Conservation (phyloP, 371 early-diverging fungal genomes). For the Actinomortierella ambigua region DNA sequence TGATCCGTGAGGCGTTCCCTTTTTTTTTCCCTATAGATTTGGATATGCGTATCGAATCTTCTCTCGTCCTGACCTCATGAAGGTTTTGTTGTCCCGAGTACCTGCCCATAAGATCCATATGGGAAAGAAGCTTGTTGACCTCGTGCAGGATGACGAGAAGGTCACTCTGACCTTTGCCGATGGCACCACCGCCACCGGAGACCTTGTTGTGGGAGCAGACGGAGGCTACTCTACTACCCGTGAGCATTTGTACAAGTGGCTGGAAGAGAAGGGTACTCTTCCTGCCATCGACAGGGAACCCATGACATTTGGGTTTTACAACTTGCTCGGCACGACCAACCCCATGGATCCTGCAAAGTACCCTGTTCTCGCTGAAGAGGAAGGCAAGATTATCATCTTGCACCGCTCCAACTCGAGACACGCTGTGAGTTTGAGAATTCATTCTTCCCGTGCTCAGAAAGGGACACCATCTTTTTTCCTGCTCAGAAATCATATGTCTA, state of each 20-base stretch:
- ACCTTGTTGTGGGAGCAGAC: constrained; percentile 30
- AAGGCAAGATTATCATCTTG: no score
- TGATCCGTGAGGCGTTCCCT: no score
- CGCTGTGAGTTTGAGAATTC: no score
- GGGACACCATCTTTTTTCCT: no score
- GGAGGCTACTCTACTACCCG: constrained; percentile 25
- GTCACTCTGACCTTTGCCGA: constrained; percentile 12
- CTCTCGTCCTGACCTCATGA: constrained; percentile 14
- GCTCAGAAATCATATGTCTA: no score
- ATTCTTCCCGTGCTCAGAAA: no score
- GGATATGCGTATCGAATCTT: constrained; percentile 25
- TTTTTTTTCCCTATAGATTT: constrained; percentile 10
- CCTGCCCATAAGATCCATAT: constrained; percentile 12
- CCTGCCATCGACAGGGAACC: constrained; percentile 4
- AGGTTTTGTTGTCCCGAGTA: constrained; percentile 20
- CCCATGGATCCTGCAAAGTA: no score
- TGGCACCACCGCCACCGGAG: constrained; percentile 14
- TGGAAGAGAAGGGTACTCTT: constrained; percentile 2
- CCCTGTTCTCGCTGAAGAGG: no score
- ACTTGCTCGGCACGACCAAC: constrained; percentile 2
- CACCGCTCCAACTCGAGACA: no score
- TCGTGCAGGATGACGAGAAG: constrained; percentile 8
- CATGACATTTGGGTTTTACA: not conserved
- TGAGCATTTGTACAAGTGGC: constrained; percentile 3
- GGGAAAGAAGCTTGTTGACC: constrained; percentile 20